Percentiles rank a stretch among this genome's conserved stretches.
Evolutionary conservation across 2,329 filamentous ascomycete genomes (phyloP).

Genomic region (Blumeria graminis): DNA sequence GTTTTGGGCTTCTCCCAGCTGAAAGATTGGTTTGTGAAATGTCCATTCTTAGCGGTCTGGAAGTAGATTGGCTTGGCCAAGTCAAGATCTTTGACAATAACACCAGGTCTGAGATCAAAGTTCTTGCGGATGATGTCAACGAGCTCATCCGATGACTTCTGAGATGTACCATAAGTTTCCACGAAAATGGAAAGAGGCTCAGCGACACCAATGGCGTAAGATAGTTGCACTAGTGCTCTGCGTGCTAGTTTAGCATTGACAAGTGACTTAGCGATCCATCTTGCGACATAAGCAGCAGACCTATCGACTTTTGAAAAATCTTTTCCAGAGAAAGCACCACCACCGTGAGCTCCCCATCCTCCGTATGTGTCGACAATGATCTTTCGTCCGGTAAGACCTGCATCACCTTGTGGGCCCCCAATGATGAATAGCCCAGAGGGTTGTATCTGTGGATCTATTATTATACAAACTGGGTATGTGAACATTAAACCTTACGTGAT

Average conservation of each 20-base stretch:
- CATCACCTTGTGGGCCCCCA: conserved; percentile 95
- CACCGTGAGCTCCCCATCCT: conserved; percentile 98
- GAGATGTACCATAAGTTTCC: conserved; percentile 87
- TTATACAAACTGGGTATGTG: conserved; percentile 1
- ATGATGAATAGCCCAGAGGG: conserved; percentile 98
- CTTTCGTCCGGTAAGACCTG: conserved; percentile 95
- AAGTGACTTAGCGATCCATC: conserved; percentile 98
- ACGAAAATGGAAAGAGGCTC: conserved; percentile 97
- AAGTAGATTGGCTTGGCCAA: conserved; percentile 92
- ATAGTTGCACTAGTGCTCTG: conserved; percentile 88
- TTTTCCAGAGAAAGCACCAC: conserved; percentile 99
- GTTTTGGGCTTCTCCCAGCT: conserved; percentile 95
- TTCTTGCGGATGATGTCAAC: conserved; percentile 85
- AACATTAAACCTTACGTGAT: conserved; percentile 44
- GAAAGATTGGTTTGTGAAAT: conserved; percentile 98
- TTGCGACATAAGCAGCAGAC: conserved; percentile 86
- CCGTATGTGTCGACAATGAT: conserved; percentile 98
- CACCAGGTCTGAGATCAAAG: conserved; percentile 95
- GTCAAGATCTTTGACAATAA: conserved; percentile 94
- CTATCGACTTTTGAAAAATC: conserved; percentile 99
- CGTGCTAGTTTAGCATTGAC: conserved; percentile 73
- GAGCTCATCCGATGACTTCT: conserved; percentile 73
- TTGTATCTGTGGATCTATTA: conserved; percentile 39
- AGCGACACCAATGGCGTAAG: conserved; percentile 95
- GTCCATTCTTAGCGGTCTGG: conserved; percentile 97